phyloP scores from a whole-genome alignment of 2,329 filamentous ascomycete species.

The Ceratocystis harringtonii region DNA sequence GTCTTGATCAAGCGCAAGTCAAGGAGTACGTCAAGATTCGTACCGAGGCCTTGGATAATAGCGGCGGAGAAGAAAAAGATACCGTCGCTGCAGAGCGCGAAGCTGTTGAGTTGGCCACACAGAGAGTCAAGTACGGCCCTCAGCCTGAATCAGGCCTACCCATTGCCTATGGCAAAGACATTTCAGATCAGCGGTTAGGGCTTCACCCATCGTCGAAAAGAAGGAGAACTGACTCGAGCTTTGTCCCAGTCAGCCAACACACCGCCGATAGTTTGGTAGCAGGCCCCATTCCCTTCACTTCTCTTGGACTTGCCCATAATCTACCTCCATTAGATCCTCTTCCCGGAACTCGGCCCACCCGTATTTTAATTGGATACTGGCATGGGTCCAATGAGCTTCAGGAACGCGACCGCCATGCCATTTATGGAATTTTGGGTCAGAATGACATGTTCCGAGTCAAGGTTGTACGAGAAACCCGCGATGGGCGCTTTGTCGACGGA shows the following conservation, averaged over 20 bases:
- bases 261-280: not conserved
- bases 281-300: slow-evolving; percentile 14
- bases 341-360: slow-evolving; percentile 39
- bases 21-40: slow-evolving; percentile 49
- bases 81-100: slow-evolving; percentile 27
- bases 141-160: slow-evolving; percentile 30
- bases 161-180: slow-evolving; percentile 35
- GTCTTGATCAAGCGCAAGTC: slow-evolving; percentile 40
- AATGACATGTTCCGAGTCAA: slow-evolving; percentile 53
- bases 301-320: slow-evolving; percentile 10
- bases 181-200: not conserved
- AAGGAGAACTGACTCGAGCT: slow-evolving; percentile 18
- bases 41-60: slow-evolving; percentile 23
- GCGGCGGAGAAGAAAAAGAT: slow-evolving; percentile 29
- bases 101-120: slow-evolving; percentile 34
- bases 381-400: slow-evolving; percentile 35
- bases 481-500: slow-evolving; percentile 41
- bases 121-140: slow-evolving; percentile 29
- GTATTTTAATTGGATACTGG: slow-evolving; percentile 47
- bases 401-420: slow-evolving; percentile 41
- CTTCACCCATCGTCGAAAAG: slow-evolving; percentile 5
- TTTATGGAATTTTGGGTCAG: slow-evolving; percentile 45
- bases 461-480: slow-evolving; percentile 43
- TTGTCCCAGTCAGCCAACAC: slow-evolving; percentile 1
- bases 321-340: slow-evolving; percentile 28